A percentile compares a stretch with the other conserved stretches of the same genome.
Conservation (phyloP, 2,329 filamentous ascomycete genomes). For the Juglanconis juglandina region DNA sequence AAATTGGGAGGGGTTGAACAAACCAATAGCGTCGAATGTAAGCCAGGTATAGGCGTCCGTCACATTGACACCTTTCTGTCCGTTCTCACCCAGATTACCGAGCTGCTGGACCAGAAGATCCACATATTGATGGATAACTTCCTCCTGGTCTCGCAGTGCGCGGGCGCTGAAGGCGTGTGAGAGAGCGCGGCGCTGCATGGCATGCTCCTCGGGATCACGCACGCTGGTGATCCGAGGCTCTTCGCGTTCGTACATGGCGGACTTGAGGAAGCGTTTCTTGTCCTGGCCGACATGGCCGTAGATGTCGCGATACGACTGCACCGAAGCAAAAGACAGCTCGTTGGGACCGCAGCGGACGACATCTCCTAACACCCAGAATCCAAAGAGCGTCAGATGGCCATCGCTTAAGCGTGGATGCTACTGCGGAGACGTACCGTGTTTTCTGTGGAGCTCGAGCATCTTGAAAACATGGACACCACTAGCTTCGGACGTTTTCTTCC, state of each 20-base stretch:
- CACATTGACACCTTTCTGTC: slow-evolving; percentile 19
- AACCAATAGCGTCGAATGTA: slow-evolving; percentile 30
- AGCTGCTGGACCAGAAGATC: slow-evolving; percentile 28
- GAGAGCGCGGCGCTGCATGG: slow-evolving; percentile 25
- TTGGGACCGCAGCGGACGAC: slow-evolving; percentile 14
- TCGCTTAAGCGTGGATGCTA: too few relatives aligned
- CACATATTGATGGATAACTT: slow-evolving; percentile 27
- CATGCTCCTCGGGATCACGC: slow-evolving; percentile 26
- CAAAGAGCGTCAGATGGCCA: neutral
- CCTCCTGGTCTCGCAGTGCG: slow-evolving; percentile 28
- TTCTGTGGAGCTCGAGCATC: slow-evolving; percentile 5
- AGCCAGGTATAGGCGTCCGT: slow-evolving; percentile 25
- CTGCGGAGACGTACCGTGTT: neutral
- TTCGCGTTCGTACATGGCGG: slow-evolving; percentile 31
- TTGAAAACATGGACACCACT: slow-evolving; percentile 1
- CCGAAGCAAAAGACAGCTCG: slow-evolving; percentile 1
- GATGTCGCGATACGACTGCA: slow-evolving; percentile 11
- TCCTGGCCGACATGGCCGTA: slow-evolving; percentile 11
- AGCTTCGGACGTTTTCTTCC: neutral
- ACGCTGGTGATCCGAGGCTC: slow-evolving; percentile 25
- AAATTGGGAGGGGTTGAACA: neutral
- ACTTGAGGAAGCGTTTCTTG: slow-evolving; percentile 17
- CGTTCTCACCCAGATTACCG: slow-evolving; percentile 2
- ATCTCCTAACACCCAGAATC: slow-evolving; percentile 19
- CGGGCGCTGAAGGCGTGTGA: slow-evolving; percentile 26